Base-by-base conservation (phyloP, 306 rosid genomes). In the Lathyrus tuberosus region DNA sequence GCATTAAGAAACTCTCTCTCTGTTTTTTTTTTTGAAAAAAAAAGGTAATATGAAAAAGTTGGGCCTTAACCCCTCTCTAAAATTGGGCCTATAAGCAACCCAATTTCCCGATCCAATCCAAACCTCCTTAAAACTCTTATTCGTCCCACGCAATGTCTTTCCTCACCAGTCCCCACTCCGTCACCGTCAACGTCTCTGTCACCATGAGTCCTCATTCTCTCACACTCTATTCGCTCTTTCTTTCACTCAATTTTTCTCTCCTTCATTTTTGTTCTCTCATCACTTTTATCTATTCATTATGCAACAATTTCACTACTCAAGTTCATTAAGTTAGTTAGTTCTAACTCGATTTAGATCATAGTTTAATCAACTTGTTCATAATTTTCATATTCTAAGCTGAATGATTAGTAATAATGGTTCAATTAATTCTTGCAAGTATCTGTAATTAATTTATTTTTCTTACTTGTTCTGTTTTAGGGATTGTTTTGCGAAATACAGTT, bases 311-410 rank as follows among this genome's bases (percentile, higher is more conserved):
- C 35, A 8, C 37, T 68, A 10, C 74, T 15, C 20, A 24, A 47
- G 16, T 76, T 10, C 26, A 48, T 46, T 59, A 68, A 70, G 64
- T 65, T 65, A 44, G 54, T 44, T 44, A 44, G 26, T 2, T 26
- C 4, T 9, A 65, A 43, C 4, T 65, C 26, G 41, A 65, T 44
- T 65, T 64, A 4, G 4, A 61, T 61, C 8, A 60, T 17, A 35
- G 46, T 35, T 61, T 5, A 35, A 15, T 60, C 46, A 35, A 16
- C 35, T 54, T 22, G 4, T 30, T 16, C 0, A 60, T 37, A 61
- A n/a, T n/a, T n/a, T n/a, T n/a, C n/a, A n/a, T n/a, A n/a, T 35
- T 61, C 28, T 35, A n/a, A 35, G 11, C 28, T 37, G 2, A 16
- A 15, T 62, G 18, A 18, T 40, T 38, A 18, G 5, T 57, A 48